These are phyloP conservation scores for Rhodotorula mucilaginosa DNA, from an alignment of 1,284 basidiomycete species.

Conservation along the genomic window DNA sequence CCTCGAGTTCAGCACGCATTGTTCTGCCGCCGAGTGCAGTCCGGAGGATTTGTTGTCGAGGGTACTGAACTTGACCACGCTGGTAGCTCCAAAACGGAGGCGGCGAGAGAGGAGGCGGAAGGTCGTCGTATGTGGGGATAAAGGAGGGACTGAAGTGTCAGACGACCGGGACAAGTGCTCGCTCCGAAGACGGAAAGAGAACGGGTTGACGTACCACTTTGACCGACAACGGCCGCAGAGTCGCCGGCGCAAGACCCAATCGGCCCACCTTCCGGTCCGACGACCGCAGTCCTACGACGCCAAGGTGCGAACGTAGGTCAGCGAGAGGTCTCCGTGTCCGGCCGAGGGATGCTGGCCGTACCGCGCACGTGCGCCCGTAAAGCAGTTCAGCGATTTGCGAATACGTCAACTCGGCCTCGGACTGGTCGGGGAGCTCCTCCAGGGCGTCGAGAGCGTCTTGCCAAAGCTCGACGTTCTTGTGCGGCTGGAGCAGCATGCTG, in stretches of 20 bases:
- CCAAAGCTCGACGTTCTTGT: background rate
- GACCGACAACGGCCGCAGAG: constrained; percentile 15
- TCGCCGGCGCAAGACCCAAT: constrained; percentile 10
- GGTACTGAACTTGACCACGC: background rate
- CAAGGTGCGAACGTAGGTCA: background rate
- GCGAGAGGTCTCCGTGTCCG: too few relatives aligned
- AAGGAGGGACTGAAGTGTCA: too few relatives aligned
- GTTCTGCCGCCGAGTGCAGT: background rate
- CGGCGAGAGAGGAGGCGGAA: background rate
- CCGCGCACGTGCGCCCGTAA: background rate
- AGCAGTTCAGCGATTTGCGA: constrained; percentile 1
- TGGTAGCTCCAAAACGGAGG: background rate
- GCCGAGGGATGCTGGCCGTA: background rate
- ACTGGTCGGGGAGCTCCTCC: background rate
- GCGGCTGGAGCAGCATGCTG: background rate
- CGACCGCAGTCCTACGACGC: background rate
- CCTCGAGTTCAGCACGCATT: background rate
- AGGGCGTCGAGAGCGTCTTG: background rate
- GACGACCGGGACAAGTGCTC: background rate
- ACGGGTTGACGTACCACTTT: background rate
- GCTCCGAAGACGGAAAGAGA: background rate
- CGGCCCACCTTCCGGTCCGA: background rate
- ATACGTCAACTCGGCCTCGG: background rate
- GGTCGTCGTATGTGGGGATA: too few relatives aligned
- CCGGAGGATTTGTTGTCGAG: background rate